phyloP scores from a whole-genome alignment of 2,329 filamentous ascomycete genomes.

The Exophiala viscosa region DNA sequence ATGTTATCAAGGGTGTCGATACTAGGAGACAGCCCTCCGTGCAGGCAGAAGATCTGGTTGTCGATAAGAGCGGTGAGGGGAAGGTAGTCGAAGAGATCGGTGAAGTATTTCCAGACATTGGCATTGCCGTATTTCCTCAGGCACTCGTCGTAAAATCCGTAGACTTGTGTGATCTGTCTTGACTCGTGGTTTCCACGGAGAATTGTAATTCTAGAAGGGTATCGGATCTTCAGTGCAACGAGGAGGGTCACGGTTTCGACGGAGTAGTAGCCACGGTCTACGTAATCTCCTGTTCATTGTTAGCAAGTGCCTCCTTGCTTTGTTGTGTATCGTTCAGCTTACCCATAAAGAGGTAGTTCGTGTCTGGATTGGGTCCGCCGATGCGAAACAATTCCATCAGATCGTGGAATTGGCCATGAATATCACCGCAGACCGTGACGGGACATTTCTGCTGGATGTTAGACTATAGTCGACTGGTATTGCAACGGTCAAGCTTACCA shows the following conservation, averaged over 20 bases:
- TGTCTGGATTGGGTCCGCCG: slow-evolving; percentile 94
- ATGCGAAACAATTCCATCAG: slow-evolving; percentile 99
- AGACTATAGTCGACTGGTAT: slow-evolving; percentile 9
- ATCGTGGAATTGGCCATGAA: slow-evolving; percentile 98
- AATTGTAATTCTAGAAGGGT: slow-evolving; percentile 96
- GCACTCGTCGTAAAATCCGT: slow-evolving; percentile 99
- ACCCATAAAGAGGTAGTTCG: slow-evolving; percentile 99
- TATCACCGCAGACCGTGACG: slow-evolving; percentile 97
- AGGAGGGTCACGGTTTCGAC: slow-evolving; percentile 97
- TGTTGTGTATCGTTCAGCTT: slow-evolving; percentile 34
- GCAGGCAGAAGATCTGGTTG: slow-evolving; percentile 98
- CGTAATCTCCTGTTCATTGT: slow-evolving; percentile 75
- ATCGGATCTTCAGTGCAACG: slow-evolving; percentile 95
- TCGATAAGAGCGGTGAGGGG: slow-evolving; percentile 96
- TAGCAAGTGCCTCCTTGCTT: neutral
- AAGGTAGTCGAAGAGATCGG: slow-evolving; percentile 97
- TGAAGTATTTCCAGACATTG: slow-evolving; percentile 99
- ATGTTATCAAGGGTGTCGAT: slow-evolving; percentile 97
- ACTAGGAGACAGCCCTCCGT: slow-evolving; percentile 93
- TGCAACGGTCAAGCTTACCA: slow-evolving; percentile 58
- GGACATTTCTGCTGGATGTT: slow-evolving; percentile 74
- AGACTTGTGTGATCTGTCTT: slow-evolving; percentile 97
- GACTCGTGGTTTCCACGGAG: slow-evolving; percentile 99
- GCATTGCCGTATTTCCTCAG: slow-evolving; percentile 98
- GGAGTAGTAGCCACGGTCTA: slow-evolving; percentile 97